Evolutionary conservation across 768 basidiomycete species (phyloP).

Genomic region (Omphalotus guepiniiformis): DNA sequence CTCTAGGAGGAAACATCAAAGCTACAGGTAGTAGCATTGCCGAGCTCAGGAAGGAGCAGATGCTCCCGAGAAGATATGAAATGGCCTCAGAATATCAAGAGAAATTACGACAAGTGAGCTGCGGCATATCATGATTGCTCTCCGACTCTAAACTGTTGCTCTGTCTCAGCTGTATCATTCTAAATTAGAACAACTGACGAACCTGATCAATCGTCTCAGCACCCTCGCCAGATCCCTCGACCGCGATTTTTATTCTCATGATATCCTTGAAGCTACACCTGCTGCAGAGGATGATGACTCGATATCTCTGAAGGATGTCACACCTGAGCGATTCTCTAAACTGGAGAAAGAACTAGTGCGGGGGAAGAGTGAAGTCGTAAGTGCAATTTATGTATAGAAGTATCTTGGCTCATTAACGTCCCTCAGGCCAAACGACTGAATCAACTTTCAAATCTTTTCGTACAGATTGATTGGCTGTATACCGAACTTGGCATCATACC

Average conservation of each 20-base stretch:
- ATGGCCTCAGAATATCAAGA: conserved; percentile 69
- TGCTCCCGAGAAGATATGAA: conserved; percentile 70
- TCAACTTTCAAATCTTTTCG: conserved; percentile 57
- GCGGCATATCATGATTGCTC: not conserved
- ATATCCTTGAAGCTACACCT: conserved; percentile 46
- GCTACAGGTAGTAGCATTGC: conserved; percentile 58
- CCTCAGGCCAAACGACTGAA: conserved; percentile 61
- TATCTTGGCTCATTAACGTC: not conserved
- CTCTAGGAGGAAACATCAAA: conserved; percentile 70
- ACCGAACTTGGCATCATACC: conserved; percentile 74
- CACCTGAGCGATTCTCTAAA: conserved; percentile 73
- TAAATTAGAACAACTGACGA: conserved; percentile 70
- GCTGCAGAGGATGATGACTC: conserved; percentile 40
- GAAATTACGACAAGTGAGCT: conserved; percentile 69
- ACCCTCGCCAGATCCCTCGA: conserved; percentile 59
- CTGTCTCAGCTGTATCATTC: conserved; percentile 61
- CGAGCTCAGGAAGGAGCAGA: conserved; percentile 67
- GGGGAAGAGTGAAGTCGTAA: conserved; percentile 82
- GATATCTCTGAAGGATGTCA: conserved; percentile 59
- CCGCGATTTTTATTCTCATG: conserved; percentile 49
- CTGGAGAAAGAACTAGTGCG: conserved; percentile 82
- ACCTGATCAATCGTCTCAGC: conserved; percentile 63
- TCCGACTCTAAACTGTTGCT: conserved; percentile 9
- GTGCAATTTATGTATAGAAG: conserved; percentile 23
- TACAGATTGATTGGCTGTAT: conserved; percentile 80